Conservation (phyloP, 2,329 filamentous ascomycete genomes). For the Calonectria hongkongensis region DNA sequence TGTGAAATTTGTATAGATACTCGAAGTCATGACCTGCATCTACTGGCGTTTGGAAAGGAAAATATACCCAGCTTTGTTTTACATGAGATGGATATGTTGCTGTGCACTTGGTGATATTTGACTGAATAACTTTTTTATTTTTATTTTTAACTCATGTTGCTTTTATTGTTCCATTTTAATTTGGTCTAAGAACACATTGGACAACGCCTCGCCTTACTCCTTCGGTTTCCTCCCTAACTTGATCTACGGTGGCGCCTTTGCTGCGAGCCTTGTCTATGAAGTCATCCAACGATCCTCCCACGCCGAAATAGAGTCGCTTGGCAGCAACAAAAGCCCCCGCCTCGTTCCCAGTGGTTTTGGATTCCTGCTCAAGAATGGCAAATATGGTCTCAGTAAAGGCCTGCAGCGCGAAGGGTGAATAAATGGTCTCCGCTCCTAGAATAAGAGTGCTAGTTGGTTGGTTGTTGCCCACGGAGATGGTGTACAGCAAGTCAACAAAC, state of each 20-base stretch:
- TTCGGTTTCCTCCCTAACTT: slow-evolving; percentile 75
- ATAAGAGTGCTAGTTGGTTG: slow-evolving; percentile 67
- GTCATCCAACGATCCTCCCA: slow-evolving; percentile 87
- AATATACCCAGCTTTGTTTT: slow-evolving; percentile 45
- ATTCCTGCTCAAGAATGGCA: slow-evolving; percentile 71
- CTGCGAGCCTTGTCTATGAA: slow-evolving; percentile 74
- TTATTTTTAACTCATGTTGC: slow-evolving; percentile 5
- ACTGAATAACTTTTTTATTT: not conserved
- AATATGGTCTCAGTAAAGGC: slow-evolving; percentile 82
- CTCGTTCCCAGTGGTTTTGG: slow-evolving; percentile 58
- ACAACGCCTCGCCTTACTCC: slow-evolving; percentile 79
- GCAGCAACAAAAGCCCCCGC: slow-evolving; percentile 82
- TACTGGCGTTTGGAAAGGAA: slow-evolving; percentile 38
- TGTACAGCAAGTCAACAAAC: slow-evolving; percentile 77
- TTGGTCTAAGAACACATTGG: slow-evolving; percentile 63
- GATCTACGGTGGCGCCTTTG: slow-evolving; percentile 69
- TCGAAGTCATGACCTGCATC: slow-evolving; percentile 27
- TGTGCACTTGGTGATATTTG: not conserved
- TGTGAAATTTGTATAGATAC: slow-evolving; percentile 15
- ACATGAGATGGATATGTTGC: not conserved
- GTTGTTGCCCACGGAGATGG: slow-evolving; percentile 40
- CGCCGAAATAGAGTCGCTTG: slow-evolving; percentile 89
- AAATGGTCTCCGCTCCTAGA: slow-evolving; percentile 88
- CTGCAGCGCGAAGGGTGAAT: slow-evolving; percentile 82
- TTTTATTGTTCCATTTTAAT: slow-evolving; percentile 36